These are phyloP conservation scores for Ceratobasidium sp. DNA, from an alignment of 1,284 basidiomycete genomes.

Conservation along the genomic window DNA sequence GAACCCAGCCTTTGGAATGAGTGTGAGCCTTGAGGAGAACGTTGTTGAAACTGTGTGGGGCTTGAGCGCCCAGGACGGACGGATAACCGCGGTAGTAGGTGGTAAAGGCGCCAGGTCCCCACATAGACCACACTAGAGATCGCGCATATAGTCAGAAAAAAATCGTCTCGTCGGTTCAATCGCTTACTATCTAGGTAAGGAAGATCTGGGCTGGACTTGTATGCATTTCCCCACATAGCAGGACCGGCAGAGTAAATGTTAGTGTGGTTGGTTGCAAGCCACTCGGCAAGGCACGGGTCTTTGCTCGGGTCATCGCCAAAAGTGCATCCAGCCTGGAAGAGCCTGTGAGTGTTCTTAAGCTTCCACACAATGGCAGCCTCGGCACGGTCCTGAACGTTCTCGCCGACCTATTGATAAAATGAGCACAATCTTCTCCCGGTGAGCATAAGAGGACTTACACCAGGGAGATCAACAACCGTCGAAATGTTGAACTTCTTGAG, in stretches of 20 bases:
- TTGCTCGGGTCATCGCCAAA: conserved; percentile 32
- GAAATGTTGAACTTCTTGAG: conserved; percentile 34
- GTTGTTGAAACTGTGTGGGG: conserved; percentile 28
- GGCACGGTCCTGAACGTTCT: conserved; percentile 25
- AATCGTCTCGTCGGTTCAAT: not conserved
- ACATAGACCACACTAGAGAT: conserved; percentile 34
- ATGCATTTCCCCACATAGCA: conserved; percentile 27
- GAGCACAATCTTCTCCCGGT: not conserved
- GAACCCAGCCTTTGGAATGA: conserved; percentile 39
- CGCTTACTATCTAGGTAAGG: conserved; percentile 29
- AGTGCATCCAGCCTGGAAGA: conserved; percentile 23
- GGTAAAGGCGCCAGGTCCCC: conserved; percentile 33
- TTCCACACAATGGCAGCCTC: conserved; percentile 40
- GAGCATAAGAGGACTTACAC: not conserved
- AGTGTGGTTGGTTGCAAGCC: conserved; percentile 14
- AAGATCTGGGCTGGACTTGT: conserved; percentile 18
- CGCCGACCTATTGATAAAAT: conserved; percentile 16
- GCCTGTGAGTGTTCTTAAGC: conserved; percentile 35
- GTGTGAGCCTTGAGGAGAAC: conserved; percentile 40
- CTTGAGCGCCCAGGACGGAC: conserved; percentile 1
- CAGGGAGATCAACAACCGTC: conserved; percentile 17
- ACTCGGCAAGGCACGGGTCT: conserved; percentile 30
- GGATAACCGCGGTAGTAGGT: conserved; percentile 34
- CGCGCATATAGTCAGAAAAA: not conserved
- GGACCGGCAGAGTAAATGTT: conserved; percentile 12